Evolutionary conservation across 2,329 filamentous ascomycete genomes (phyloP).

Genomic region (Beauveria bassiana): DNA sequence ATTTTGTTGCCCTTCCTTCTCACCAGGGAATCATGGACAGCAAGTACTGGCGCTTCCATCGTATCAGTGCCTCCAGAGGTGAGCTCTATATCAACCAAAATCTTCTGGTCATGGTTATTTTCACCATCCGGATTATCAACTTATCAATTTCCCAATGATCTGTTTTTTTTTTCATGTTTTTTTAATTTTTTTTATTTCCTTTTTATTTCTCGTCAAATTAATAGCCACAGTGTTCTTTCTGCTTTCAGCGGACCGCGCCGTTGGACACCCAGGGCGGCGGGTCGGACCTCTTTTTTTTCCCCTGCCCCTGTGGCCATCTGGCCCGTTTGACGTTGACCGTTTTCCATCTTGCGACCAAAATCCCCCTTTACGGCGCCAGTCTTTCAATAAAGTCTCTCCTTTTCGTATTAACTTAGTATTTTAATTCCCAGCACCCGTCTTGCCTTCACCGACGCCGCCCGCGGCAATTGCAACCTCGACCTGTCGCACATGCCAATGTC

Average conservation of each 20-base stretch:
- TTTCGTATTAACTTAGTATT: neutral
- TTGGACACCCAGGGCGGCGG: neutral
- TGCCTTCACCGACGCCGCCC: neutral
- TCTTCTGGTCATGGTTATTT: too few relatives aligned
- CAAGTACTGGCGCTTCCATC: too few relatives aligned
- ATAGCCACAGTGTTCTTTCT: too few relatives aligned
- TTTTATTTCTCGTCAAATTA: too few relatives aligned
- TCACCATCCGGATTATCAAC: too few relatives aligned
- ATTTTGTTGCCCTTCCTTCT: too few relatives aligned
- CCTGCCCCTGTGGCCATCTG: neutral
- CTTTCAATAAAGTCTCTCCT: neutral
- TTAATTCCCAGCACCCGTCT: neutral
- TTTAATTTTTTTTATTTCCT: too few relatives aligned
- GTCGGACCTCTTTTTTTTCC: neutral
- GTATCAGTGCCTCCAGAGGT: too few relatives aligned
- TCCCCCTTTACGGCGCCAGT: neutral
- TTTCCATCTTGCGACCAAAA: neutral
- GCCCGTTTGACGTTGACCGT: neutral
- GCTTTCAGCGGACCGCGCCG: neutral
- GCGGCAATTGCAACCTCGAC: neutral
- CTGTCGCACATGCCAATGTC: slow-evolving; percentile 1
- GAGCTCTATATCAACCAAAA: too few relatives aligned
- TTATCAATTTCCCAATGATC: too few relatives aligned
- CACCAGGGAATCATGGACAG: too few relatives aligned
- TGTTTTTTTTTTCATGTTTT: too few relatives aligned